Conservation (phyloP, 305 asterid genomes). For the Fraxinus paxiana region DNA sequence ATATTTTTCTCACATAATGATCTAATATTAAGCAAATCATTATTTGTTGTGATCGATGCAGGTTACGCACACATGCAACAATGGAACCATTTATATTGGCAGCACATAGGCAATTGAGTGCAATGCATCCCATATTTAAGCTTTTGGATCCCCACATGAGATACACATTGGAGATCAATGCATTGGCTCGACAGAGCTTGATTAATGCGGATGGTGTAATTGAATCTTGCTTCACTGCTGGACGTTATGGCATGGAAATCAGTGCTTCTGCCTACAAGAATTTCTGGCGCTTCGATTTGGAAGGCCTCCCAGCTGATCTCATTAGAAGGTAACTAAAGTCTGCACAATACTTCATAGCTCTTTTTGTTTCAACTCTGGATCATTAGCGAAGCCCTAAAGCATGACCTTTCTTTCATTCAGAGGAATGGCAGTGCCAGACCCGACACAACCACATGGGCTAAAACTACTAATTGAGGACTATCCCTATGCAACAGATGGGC, state of each 20-base stretch:
- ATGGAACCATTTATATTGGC: slow-evolving; percentile 86
- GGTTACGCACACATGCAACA: slow-evolving; percentile 88
- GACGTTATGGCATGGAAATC: slow-evolving; percentile 85
- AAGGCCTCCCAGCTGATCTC: slow-evolving; percentile 87
- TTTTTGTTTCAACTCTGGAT: neutral
- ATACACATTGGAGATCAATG: slow-evolving; percentile 86
- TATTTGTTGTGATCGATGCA: slow-evolving; percentile 15
- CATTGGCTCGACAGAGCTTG: slow-evolving; percentile 71
- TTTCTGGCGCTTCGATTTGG: slow-evolving; percentile 80
- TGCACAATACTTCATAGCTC: neutral
- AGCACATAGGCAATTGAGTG: slow-evolving; percentile 88
- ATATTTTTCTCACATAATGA: neutral
- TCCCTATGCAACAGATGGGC: slow-evolving; percentile 87
- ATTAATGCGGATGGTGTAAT: slow-evolving; percentile 79
- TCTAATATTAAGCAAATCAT: neutral
- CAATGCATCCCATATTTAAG: slow-evolving; percentile 87
- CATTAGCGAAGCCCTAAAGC: slow-evolving; percentile 13
- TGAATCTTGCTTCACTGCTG: slow-evolving; percentile 86
- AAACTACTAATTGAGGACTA: slow-evolving; percentile 70
- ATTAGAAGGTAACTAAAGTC: slow-evolving; percentile 55
- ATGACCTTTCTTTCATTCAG: slow-evolving; percentile 30
- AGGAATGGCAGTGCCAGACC: slow-evolving; percentile 87
- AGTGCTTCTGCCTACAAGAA: slow-evolving; percentile 84
- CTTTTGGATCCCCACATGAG: slow-evolving; percentile 96
- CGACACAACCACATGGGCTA: slow-evolving; percentile 71